Percentiles rank a stretch among this genome's conserved stretches.
phyloP scores from a whole-genome alignment of 148 eudicot genomes.

The Rhododendron molle region DNA sequence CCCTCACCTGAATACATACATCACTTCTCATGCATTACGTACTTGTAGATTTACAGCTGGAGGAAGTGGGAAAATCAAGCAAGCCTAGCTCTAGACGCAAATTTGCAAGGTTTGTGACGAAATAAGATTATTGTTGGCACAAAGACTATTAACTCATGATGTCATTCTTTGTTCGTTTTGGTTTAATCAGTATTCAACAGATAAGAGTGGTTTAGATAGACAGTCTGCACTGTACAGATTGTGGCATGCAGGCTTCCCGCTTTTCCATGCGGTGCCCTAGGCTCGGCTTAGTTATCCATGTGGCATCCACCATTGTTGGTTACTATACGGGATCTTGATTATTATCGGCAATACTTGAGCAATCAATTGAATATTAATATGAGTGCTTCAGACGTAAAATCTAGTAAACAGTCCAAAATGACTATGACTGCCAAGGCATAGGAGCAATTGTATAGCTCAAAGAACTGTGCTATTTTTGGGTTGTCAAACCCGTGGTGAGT shows the following conservation, averaged over 20 bases:
- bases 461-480: background rate
- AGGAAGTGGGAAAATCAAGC: slow-evolving; percentile 94
- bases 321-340: background rate
- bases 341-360: background rate
- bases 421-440: too few species aligned
- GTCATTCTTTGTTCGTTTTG: background rate
- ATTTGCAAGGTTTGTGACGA: slow-evolving; percentile 42
- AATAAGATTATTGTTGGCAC: background rate
- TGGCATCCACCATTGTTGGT: background rate
- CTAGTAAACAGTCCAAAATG: background rate
- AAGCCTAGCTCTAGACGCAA: slow-evolving; percentile 46
- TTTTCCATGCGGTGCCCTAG: background rate
- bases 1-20: background rate
- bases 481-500: background rate
- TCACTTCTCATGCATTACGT: background rate
- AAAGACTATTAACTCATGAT: background rate
- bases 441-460: background rate
- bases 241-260: background rate
- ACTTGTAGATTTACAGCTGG: slow-evolving; percentile 92
- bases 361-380: background rate
- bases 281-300: background rate
- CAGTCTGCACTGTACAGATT: background rate
- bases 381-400: background rate
- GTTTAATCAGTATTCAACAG: background rate
- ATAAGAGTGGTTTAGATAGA: background rate